Evolutionary conservation across 2,329 filamentous ascomycete genomes (phyloP).

Genomic region (Fusarium xyrophilum): DNA sequence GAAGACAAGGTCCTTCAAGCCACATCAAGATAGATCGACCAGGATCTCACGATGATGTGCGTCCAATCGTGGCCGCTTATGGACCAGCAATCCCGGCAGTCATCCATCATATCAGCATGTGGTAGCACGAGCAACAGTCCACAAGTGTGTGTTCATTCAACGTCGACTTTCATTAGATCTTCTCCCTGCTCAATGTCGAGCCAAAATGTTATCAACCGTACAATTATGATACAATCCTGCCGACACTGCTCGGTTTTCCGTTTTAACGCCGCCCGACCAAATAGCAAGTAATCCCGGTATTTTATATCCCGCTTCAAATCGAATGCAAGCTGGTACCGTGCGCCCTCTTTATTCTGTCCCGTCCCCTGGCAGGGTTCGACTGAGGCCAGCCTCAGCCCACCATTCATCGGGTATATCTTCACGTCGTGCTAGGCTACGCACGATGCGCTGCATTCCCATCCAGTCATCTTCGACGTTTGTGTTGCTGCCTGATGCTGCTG

Average conservation of each 20-base stretch:
- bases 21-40: conserved; percentile 16
- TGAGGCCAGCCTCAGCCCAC: conserved; percentile 76
- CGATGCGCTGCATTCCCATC: conserved; percentile 73
- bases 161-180: conserved; percentile 12
- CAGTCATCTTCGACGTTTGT: conserved; percentile 46
- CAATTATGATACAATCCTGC: conserved; percentile 21
- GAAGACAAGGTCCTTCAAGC: conserved; percentile 25
- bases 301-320: conserved; percentile 3
- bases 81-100: neutral
- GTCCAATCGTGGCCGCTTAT: neutral
- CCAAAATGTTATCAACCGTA: neutral
- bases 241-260: conserved; percentile 6
- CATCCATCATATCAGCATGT: neutral
- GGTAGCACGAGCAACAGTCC: neutral
- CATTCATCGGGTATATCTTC: conserved; percentile 83
- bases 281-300: neutral
- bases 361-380: conserved; percentile 57
- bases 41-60: neutral
- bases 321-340: neutral
- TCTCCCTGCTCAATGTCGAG: neutral
- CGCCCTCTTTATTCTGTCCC: conserved; percentile 33
- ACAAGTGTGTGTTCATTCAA: neutral
- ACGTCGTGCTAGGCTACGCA: conserved; percentile 71
- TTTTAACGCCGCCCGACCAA: conserved; percentile 7
- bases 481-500: conserved; percentile 26